phyloP scores from a whole-genome alignment of 352 stramenopile genomes.

The Pythium inflatum region DNA sequence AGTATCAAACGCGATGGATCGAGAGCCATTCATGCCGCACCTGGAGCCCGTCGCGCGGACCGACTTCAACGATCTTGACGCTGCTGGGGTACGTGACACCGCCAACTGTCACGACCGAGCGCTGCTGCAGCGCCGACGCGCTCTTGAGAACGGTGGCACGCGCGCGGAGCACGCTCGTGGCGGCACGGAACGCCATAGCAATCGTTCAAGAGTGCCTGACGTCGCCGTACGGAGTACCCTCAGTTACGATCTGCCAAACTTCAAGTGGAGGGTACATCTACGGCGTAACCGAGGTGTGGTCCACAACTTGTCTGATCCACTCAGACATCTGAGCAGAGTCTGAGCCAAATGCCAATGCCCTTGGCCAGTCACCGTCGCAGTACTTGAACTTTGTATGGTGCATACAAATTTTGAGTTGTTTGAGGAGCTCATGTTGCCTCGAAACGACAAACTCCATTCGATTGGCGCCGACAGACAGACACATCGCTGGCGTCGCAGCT shows the following conservation, averaged over 20 bases:
- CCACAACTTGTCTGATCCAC: no score
- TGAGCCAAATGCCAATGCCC: no score
- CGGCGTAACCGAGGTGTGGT: no score
- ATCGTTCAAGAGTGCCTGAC: neutral
- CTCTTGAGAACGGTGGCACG: slow-evolving; percentile 14
- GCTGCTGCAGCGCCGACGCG: slow-evolving; percentile 17
- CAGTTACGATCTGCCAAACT: no score
- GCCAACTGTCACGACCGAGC: slow-evolving; percentile 37
- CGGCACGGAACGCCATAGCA: slow-evolving; percentile 22
- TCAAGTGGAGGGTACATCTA: slow-evolving; percentile 29
- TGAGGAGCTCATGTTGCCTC: slow-evolving; percentile 21
- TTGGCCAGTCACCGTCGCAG: slow-evolving; percentile 35
- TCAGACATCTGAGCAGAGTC: no score
- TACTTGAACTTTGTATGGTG: slow-evolving; percentile 36
- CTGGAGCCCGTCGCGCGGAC: slow-evolving; percentile 95
- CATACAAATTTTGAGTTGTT: slow-evolving; percentile 34
- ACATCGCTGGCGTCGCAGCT: slow-evolving; percentile 72
- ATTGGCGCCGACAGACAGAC: slow-evolving; percentile 25
- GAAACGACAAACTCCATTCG: slow-evolving; percentile 39
- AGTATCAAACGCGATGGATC: no score
- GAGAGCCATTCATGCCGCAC: no score
- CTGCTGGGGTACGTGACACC: slow-evolving; percentile 55
- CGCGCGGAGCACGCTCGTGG: slow-evolving; percentile 10
- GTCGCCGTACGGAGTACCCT: no score
- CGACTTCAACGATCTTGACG: slow-evolving; percentile 95